These are phyloP conservation scores for Myxozyma kluyveri DNA, from an alignment of 805 yeast genomes.

Conservation along the genomic window DNA sequence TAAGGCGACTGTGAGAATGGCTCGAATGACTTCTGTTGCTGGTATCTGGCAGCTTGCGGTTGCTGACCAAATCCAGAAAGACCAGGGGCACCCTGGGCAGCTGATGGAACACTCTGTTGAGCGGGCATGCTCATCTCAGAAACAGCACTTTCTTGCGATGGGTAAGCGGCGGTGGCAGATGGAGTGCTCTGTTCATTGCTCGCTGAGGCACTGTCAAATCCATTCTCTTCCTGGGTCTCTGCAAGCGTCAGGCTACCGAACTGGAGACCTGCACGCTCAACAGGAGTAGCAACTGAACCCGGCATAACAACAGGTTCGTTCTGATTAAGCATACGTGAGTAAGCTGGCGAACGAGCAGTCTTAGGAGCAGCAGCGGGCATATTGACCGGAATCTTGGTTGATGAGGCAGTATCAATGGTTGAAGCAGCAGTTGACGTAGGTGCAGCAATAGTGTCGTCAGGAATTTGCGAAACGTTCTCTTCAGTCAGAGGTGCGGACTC, in stretches of 20 bases:
- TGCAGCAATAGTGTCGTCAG: constrained; percentile 26
- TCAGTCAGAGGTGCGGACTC: constrained; percentile 25
- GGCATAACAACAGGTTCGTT: constrained; percentile 55
- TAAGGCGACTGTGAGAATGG: constrained; percentile 31
- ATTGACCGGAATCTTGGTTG: constrained; percentile 23
- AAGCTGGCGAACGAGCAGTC: constrained; percentile 28
- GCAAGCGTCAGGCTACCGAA: constrained; percentile 56
- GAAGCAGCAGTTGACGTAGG: constrained; percentile 33
- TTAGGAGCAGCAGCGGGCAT: constrained; percentile 30
- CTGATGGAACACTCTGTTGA: constrained; percentile 7
- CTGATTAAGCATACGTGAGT: constrained; percentile 43
- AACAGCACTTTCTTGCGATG: constrained; percentile 6
- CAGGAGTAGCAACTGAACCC: constrained; percentile 45
- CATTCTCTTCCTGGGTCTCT: constrained; percentile 17
- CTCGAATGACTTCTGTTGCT: constrained; percentile 28
- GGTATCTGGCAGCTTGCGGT: constrained; percentile 17
- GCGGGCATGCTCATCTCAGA: neutral
- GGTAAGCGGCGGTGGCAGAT: neutral
- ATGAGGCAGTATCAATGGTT: constrained; percentile 23
- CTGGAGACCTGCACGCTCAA: constrained; percentile 55
- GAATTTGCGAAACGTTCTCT: constrained; percentile 29
- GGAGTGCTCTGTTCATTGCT: neutral
- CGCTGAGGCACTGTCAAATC: constrained; percentile 10
- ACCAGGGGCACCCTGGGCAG: constrained; percentile 22
- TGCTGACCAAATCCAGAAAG: constrained; percentile 24